A percentile compares a stretch with the other conserved stretches of the same genome.
Conservation (phyloP, 352 stramenopile species). For the Thraustotheca clavata region DNA sequence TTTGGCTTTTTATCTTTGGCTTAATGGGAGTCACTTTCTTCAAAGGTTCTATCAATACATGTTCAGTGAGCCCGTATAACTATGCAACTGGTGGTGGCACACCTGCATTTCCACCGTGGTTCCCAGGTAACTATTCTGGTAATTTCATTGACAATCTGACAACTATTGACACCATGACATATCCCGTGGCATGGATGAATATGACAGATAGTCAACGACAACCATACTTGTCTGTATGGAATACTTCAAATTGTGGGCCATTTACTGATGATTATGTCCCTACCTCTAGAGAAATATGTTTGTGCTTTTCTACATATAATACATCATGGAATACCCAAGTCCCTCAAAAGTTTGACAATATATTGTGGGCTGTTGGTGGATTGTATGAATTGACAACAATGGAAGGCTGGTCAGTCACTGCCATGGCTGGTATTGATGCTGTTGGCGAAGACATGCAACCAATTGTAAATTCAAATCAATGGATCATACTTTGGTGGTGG, state of each 20-base stretch:
- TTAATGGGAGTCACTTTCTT: constrained; percentile 93
- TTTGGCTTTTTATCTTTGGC: constrained; percentile 91
- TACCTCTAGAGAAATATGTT: neutral
- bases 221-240: neutral
- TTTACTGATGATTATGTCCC: constrained; percentile 34
- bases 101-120: constrained; percentile 8
- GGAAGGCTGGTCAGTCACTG: constrained; percentile 89
- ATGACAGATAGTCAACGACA: constrained; percentile 16
- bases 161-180: constrained; percentile 32
- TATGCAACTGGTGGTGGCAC: constrained; percentile 4
- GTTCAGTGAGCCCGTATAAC: constrained; percentile 26
- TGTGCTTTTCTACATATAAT: constrained; percentile 35
- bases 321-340: constrained; percentile 17
- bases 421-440: constrained; percentile 83
- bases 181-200: constrained; percentile 30
- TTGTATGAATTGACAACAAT: constrained; percentile 92
- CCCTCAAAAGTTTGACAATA: constrained; percentile 78
- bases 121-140: constrained; percentile 5
- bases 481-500: constrained; percentile 84
- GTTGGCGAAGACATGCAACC: constrained; percentile 90
- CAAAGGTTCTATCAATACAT: constrained; percentile 85
- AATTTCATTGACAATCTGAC: constrained; percentile 12
- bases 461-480: constrained; percentile 60
- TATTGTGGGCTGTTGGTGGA: constrained; percentile 59
- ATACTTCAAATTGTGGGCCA: constrained; percentile 28